Percentiles rank a stretch among this genome's conserved stretches.
Conservation (phyloP, 2,329 filamentous ascomycete species). For the Raffaelea albimanens region DNA sequence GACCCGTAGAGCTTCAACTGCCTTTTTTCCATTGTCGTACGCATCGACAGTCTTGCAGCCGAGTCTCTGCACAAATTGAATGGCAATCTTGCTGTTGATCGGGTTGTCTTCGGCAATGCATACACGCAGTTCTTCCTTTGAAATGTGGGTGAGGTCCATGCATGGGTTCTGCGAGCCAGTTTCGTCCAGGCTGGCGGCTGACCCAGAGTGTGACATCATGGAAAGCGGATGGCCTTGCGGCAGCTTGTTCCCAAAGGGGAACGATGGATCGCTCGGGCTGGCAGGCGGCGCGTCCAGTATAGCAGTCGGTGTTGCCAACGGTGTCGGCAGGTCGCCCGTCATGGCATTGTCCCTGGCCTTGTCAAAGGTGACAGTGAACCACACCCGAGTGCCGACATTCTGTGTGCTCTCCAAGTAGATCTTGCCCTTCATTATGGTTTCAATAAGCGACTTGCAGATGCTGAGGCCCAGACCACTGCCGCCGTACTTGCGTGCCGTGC, state of each 20-base stretch:
- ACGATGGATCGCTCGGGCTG: constrained; percentile 4
- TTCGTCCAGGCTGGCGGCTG: background rate
- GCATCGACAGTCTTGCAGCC: constrained; percentile 76
- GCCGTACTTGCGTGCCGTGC: constrained; percentile 82
- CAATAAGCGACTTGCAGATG: constrained; percentile 90
- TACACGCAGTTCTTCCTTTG: constrained; percentile 70
- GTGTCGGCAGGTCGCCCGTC: constrained; percentile 1
- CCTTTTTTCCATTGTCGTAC: constrained; percentile 81
- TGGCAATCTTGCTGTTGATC: constrained; percentile 90
- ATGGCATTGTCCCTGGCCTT: constrained; percentile 44
- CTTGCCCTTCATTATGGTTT: constrained; percentile 80
- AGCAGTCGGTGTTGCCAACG: constrained; percentile 4
- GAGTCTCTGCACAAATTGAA: constrained; percentile 78
- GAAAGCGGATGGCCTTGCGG: background rate
- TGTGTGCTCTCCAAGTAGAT: constrained; percentile 75
- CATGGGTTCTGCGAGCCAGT: constrained; percentile 28
- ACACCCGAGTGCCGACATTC: constrained; percentile 59
- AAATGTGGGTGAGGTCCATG: constrained; percentile 61
- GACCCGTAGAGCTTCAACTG: constrained; percentile 72
- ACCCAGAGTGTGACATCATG: background rate
- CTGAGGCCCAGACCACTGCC: constrained; percentile 85
- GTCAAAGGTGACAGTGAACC: constrained; percentile 77
- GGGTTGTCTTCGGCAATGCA: constrained; percentile 94
- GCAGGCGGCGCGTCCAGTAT: background rate
- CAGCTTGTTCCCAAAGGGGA: constrained; percentile 36